These are phyloP conservation scores for Rhizophagus clarus DNA, from an alignment of 192 early-diverging fungal genomes.

Conservation along the genomic window DNA sequence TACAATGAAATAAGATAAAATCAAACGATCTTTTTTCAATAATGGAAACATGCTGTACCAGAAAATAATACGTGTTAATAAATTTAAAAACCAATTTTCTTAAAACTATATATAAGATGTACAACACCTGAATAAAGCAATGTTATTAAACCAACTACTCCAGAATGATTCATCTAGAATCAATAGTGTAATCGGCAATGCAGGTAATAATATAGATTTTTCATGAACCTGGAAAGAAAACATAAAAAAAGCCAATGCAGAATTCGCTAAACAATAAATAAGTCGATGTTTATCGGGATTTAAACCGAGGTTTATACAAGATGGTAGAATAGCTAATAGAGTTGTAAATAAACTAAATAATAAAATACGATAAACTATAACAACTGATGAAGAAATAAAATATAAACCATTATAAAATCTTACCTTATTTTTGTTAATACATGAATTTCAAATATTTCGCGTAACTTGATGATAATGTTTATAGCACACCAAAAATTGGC, in stretches of 20 bases:
- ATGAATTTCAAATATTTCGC: slow-evolving; percentile 61
- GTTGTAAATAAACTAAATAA: slow-evolving; percentile 64
- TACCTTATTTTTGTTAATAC: slow-evolving; percentile 73
- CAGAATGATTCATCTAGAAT: slow-evolving; percentile 68
- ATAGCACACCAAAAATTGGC: slow-evolving; percentile 97
- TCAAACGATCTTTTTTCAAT: slow-evolving; percentile 72
- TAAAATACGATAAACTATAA: slow-evolving; percentile 10
- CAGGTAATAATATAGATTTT: slow-evolving; percentile 91
- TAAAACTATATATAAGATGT: too few species aligned
- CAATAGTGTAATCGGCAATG: slow-evolving; percentile 75
- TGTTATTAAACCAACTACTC: slow-evolving; percentile 70
- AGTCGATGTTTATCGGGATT: slow-evolving; percentile 58
- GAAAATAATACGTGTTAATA: not conserved
- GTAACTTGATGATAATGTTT: slow-evolving; percentile 83
- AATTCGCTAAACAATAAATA: slow-evolving; percentile 72
- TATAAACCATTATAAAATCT: not conserved
- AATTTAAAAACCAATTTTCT: not conserved
- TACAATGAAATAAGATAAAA: slow-evolving; percentile 70
- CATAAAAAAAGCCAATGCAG: slow-evolving; percentile 90
- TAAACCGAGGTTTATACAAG: slow-evolving; percentile 65
- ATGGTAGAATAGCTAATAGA: slow-evolving; percentile 66
- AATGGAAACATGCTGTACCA: slow-evolving; percentile 81
- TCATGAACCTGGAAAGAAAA: slow-evolving; percentile 99
- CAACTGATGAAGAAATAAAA: not conserved
- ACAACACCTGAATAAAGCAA: slow-evolving; percentile 75